Conservation (phyloP, 2,329 filamentous ascomycete species). For the Macrophomina phaseolina region DNA sequence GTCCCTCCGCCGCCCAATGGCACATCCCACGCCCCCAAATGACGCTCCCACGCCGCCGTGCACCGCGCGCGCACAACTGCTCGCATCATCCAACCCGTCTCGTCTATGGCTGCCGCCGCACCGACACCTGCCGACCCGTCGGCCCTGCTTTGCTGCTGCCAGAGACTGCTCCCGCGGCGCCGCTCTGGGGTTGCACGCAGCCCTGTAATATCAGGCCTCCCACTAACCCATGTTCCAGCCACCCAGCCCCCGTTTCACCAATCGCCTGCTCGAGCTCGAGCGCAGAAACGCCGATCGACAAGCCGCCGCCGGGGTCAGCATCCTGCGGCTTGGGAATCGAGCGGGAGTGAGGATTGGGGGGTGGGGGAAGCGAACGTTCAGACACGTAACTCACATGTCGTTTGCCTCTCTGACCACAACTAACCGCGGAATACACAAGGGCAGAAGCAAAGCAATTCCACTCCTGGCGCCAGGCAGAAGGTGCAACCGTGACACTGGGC, state of each 20-base stretch:
- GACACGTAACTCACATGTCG: background rate
- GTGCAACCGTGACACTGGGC: conserved; percentile 16
- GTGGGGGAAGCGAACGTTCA: background rate
- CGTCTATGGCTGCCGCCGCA: conserved; percentile 4
- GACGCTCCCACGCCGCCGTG: background rate
- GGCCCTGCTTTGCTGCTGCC: conserved; percentile 13
- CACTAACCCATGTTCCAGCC: conserved; percentile 28
- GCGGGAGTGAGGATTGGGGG: conserved; percentile 14
- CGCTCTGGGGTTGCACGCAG: conserved; percentile 27
- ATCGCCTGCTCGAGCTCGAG: conserved; percentile 28
- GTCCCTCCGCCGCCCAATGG: too few relatives aligned
- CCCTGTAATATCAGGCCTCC: conserved; percentile 27
- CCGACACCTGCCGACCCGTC: conserved; percentile 15
- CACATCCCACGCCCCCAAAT: background rate
- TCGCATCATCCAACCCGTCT: conserved; percentile 13
- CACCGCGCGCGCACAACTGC: background rate
- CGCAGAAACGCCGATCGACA: conserved; percentile 28
- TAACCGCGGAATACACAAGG: too few relatives aligned
- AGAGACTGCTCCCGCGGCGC: background rate
- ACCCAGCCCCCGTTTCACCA: conserved; percentile 28
- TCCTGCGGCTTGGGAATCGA: conserved; percentile 23
- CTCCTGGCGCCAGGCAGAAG: conserved; percentile 4
- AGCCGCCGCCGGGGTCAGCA: conserved; percentile 23
- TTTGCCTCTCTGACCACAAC: conserved; percentile 15
- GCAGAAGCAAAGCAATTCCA: background rate